phyloP scores from a whole-genome alignment of 2,329 filamentous ascomycete genomes.

The Sclerotinia glacialis region DNA sequence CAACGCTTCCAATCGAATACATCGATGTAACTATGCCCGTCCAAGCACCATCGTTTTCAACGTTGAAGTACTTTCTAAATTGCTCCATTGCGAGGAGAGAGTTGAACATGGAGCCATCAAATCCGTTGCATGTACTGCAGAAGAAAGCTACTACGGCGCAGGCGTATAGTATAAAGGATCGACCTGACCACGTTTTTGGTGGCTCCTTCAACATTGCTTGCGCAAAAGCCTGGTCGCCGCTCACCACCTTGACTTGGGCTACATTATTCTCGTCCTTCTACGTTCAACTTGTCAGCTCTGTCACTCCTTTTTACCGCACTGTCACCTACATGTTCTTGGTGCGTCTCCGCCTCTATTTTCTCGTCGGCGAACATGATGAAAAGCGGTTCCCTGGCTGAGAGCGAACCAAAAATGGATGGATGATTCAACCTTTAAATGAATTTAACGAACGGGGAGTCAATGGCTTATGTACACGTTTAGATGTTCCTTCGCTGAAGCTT shows the following conservation, averaged over 20 bases:
- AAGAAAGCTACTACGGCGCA: slow-evolving; percentile 48
- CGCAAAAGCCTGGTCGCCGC: slow-evolving; percentile 50
- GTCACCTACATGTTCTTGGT: slow-evolving; percentile 1
- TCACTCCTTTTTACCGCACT: neutral
- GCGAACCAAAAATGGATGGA: neutral
- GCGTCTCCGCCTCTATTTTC: neutral
- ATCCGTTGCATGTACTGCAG: slow-evolving; percentile 51
- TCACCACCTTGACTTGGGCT: slow-evolving; percentile 25
- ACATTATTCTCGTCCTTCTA: neutral
- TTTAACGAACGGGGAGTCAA: neutral
- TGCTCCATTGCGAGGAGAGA: slow-evolving; percentile 45
- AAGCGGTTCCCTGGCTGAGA: neutral
- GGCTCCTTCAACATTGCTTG: slow-evolving; percentile 54
- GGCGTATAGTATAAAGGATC: slow-evolving; percentile 44
- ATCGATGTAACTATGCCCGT: slow-evolving; percentile 51
- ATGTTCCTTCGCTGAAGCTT: neutral
- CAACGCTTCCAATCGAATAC: slow-evolving; percentile 50
- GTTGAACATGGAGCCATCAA: slow-evolving; percentile 50
- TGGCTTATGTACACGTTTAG: neutral
- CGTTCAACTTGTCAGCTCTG: neutral
- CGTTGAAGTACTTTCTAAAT: slow-evolving; percentile 43
- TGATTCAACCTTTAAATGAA: neutral
- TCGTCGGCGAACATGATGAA: neutral
- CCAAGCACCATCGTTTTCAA: slow-evolving; percentile 45
- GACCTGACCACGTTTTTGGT: slow-evolving; percentile 41